Conservation (phyloP, 2,329 filamentous ascomycete species). For the Tolypocladium nubicola region DNA sequence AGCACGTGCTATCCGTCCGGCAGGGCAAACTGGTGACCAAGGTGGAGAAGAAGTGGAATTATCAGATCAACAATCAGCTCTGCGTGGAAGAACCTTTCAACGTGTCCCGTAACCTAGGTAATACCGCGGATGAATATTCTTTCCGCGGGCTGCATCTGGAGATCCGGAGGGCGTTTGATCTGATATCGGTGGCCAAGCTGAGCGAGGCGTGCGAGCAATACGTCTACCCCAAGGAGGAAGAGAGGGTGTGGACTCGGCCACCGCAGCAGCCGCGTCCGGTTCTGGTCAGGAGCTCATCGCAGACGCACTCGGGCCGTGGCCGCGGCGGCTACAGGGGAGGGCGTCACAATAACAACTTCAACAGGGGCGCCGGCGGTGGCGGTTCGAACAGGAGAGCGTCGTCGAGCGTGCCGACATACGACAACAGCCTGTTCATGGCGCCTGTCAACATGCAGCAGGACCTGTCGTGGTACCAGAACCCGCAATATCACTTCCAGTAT, state of each 20-base stretch:
- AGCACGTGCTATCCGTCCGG: conserved; percentile 73
- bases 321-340: conserved; percentile 38
- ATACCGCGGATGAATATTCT: conserved; percentile 91
- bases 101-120: conserved; percentile 76
- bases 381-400: conserved; percentile 41
- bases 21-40: conserved; percentile 71
- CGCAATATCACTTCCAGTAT: conserved; percentile 29
- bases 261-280: conserved; percentile 42
- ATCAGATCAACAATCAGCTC: conserved; percentile 68
- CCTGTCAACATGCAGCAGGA: conserved; percentile 35
- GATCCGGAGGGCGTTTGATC: conserved; percentile 75
- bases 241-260: conserved; percentile 49
- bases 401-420: conserved; percentile 39
- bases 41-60: conserved; percentile 79
- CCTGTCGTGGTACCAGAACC: conserved; percentile 36
- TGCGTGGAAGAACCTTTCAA: conserved; percentile 98
- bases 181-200: conserved; percentile 69
- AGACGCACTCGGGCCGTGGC: conserved; percentile 40
- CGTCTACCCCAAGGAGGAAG: conserved; percentile 77
- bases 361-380: conserved; percentile 18
- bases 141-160: conserved; percentile 88
- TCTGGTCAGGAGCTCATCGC: conserved; percentile 50
- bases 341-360: conserved; percentile 31
- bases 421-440: conserved; percentile 36
- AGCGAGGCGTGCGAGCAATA: conserved; percentile 80